Conservation (phyloP, 2,329 filamentous ascomycete genomes). For the Colletotrichum higginsianum region DNA sequence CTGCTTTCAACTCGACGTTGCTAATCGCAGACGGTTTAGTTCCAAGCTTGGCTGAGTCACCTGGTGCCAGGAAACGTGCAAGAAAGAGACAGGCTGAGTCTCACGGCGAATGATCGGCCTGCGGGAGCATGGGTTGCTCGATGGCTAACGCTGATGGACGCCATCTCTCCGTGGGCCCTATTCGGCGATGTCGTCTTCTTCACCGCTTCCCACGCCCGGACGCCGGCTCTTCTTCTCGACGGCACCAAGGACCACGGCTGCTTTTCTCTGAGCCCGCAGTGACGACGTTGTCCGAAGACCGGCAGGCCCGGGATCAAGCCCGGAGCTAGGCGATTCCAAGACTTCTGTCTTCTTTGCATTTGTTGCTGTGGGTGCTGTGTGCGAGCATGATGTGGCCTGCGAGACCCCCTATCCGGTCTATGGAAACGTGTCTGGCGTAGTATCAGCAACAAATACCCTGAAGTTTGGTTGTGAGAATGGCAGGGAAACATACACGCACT, state of each 20-base stretch:
- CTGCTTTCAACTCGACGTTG: not conserved
- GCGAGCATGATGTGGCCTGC: not conserved
- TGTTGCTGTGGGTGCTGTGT: no score
- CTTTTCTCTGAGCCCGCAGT: no score
- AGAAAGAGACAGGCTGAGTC: not conserved
- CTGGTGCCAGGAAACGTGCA: not conserved
- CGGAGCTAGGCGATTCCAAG: not conserved
- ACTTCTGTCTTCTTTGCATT: not conserved
- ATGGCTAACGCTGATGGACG: not conserved
- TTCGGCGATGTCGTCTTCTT: not conserved
- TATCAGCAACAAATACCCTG: not conserved
- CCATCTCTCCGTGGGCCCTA: not conserved
- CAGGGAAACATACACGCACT: not conserved
- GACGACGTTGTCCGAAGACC: no score
- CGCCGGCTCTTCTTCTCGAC: not conserved
- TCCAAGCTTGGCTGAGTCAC: not conserved
- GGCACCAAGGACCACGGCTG: no score
- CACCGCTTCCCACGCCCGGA: not conserved
- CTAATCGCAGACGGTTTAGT: no score
- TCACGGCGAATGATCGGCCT: not conserved
- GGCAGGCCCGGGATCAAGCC: not conserved
- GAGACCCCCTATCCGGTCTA: not conserved
- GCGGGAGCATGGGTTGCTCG: not conserved
- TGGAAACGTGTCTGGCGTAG: not conserved
- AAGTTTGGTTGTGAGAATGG: not conserved